Percentiles rank a stretch among this genome's conserved stretches.
Evolutionary conservation across 2,329 filamentous ascomycete species (phyloP).

Genomic region (Daldinia sp.): DNA sequence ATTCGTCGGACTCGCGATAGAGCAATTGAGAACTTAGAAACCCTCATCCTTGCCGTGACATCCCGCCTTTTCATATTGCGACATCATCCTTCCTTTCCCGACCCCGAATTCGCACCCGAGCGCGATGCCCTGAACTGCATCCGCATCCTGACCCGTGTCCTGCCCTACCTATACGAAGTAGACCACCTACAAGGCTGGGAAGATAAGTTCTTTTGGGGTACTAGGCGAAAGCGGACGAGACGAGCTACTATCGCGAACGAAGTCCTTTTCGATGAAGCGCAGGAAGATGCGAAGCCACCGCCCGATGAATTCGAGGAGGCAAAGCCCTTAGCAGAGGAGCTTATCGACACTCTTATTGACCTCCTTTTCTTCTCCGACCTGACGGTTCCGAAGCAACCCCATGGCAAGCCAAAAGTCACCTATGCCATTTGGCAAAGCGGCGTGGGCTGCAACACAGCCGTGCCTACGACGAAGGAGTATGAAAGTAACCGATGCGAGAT

Average conservation of each 20-base stretch:
- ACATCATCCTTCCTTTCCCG: conserved; percentile 91
- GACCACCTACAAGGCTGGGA: conserved; percentile 88
- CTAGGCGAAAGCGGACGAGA: conserved; percentile 77
- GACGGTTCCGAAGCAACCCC: conserved; percentile 79
- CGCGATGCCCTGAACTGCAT: conserved; percentile 95
- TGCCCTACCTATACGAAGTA: conserved; percentile 93
- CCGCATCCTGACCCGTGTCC: conserved; percentile 85
- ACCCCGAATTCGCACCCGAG: conserved; percentile 83
- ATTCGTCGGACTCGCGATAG: conserved; percentile 89
- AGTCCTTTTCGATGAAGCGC: conserved; percentile 84
- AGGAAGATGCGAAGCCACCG: conserved; percentile 61
- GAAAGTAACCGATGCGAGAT: conserved; percentile 95
- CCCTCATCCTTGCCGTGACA: conserved; percentile 84
- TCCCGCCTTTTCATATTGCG: conserved; percentile 84
- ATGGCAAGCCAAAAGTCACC: conserved; percentile 82
- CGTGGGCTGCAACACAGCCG: conserved; percentile 91
- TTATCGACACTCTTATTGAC: conserved; percentile 90
- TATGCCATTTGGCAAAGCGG: conserved; percentile 99
- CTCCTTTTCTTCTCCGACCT: conserved; percentile 92
- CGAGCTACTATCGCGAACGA: conserved; percentile 75
- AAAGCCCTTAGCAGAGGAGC: conserved; percentile 90
- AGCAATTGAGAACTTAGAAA: conserved; percentile 89
- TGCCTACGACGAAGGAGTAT: conserved; percentile 89
- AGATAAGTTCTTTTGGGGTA: conserved; percentile 91
- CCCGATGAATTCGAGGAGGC: conserved; percentile 80